A percentile compares a stretch with the other conserved stretches of the same genome.
These are phyloP conservation scores for Baorangia bicolor DNA, from an alignment of 768 basidiomycete genomes.

Conservation along the genomic window DNA sequence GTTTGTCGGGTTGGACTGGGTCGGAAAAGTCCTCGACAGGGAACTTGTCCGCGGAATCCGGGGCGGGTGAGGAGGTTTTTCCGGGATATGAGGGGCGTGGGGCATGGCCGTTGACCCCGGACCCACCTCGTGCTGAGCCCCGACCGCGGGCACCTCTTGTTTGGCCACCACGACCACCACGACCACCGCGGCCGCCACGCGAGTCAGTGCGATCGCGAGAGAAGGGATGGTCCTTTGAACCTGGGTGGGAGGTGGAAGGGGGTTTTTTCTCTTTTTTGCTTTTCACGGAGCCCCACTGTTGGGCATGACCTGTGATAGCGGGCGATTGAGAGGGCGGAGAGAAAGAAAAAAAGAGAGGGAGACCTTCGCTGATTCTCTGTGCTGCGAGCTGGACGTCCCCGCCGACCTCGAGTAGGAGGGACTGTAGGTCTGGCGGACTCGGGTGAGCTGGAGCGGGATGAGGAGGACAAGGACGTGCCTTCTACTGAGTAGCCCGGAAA, in stretches of 20 bases:
- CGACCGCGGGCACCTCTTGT: slow-evolving; percentile 45
- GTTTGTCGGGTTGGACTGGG: slow-evolving; percentile 11
- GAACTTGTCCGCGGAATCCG: slow-evolving; percentile 32
- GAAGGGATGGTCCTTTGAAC: slow-evolving; percentile 46
- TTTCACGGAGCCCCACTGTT: slow-evolving; percentile 81
- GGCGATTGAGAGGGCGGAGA: slow-evolving; percentile 9
- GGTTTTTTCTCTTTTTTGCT: slow-evolving; percentile 87
- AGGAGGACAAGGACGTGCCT: slow-evolving; percentile 41
- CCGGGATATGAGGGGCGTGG: slow-evolving; percentile 25
- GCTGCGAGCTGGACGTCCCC: slow-evolving; percentile 73
- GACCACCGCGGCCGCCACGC: slow-evolving; percentile 61
- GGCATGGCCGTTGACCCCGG: slow-evolving; percentile 34
- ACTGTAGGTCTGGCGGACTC: slow-evolving; percentile 53
- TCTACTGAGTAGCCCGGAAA: slow-evolving; percentile 72
- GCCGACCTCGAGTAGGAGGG: slow-evolving; percentile 61
- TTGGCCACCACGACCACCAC: slow-evolving; percentile 58
- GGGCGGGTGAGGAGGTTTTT: slow-evolving; percentile 32
- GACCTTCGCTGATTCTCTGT: slow-evolving; percentile 76
- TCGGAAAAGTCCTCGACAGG: slow-evolving; percentile 22
- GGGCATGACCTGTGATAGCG: slow-evolving; percentile 55
- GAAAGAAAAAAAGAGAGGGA: background rate
- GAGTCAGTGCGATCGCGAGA: slow-evolving; percentile 38
- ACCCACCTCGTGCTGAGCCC: slow-evolving; percentile 40
- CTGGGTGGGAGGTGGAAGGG: slow-evolving; percentile 37
- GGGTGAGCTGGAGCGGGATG: slow-evolving; percentile 27